These are phyloP conservation scores for Ogataea pilisensis DNA, from an alignment of 805 yeast genomes.

Conservation along the genomic window DNA sequence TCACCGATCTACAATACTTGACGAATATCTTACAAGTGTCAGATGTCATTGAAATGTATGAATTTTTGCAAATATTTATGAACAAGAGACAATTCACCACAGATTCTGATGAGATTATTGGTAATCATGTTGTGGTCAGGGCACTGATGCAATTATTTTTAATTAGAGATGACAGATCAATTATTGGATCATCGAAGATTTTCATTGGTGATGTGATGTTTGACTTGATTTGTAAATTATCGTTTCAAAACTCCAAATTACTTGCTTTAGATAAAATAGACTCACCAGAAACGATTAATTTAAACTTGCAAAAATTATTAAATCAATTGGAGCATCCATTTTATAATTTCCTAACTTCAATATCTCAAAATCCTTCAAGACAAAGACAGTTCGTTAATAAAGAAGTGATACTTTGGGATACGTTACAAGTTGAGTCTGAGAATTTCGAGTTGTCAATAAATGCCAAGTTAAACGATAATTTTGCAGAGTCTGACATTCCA, in stretches of 20 bases:
- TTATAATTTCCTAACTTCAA: constrained; percentile 39
- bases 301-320: constrained; percentile 28
- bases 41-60: constrained; percentile 24
- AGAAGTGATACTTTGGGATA: constrained; percentile 62
- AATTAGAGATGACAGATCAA: constrained; percentile 56
- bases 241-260: constrained; percentile 22
- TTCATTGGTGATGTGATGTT: constrained; percentile 34
- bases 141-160: constrained; percentile 60
- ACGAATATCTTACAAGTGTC: constrained; percentile 29
- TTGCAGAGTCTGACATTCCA: constrained; percentile 34
- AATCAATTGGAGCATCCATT: constrained; percentile 46
- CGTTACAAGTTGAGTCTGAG: constrained; percentile 74
- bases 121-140: constrained; percentile 49
- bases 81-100: constrained; percentile 20
- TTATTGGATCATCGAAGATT: constrained; percentile 44
- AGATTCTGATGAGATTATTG: constrained; percentile 28
- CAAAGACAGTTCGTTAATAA: constrained; percentile 72
- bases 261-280: constrained; percentile 6
- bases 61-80: constrained; percentile 25
- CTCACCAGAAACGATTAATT: constrained; percentile 17
- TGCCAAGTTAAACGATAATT: constrained; percentile 25
- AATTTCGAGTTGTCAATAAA: constrained; percentile 48
- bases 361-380: constrained; percentile 70
- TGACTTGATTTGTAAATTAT: constrained; percentile 21
- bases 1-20: constrained; percentile 36